Evolutionary conservation across 2,329 filamentous ascomycete species (phyloP), one percentile per base, ranked within the genome.

Genomic region (Colletotrichum eremochloae): DNA sequence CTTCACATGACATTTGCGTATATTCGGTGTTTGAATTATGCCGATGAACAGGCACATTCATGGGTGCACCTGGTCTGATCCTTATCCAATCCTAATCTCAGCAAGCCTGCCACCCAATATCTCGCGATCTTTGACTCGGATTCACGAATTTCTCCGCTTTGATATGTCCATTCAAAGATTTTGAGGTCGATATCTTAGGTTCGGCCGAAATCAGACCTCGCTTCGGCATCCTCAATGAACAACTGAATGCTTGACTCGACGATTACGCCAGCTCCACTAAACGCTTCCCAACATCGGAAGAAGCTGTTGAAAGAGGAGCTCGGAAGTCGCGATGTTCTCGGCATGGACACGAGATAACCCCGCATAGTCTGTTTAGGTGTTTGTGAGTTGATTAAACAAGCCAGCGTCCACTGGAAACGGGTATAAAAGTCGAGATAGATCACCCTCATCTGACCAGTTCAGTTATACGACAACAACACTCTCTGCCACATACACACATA

Each of bases 1-100:
- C 12, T 46, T 31, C 33, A 46, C 36, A n/a, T 31, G n/a, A 57
- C 20, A 64, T 42, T 63, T 71, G 64, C 68, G 57, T 52, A 31
- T 31, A 29, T 48, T 14, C 5, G 15, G 53, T 62, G 42, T 52
- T 58, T 68, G 40, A 1, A 3, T 31, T n/a, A 3, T 52, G 8
- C 14, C 11, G 4, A 12, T 38, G 15, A 52, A 7, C 42, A 8
- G 1, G 20, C 8, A 48, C 1, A 36, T 58, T 58, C 42, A 48
- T 71, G 50, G 56, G 42, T 63, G 2, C 40, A 44, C 57, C 48
- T 44, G 31, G 18, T 11, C 64, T 52, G 42, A 31, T 12, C 20
- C 6, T 5, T 4, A 33, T 68, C 57, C 50, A 61, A 55, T 52
- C n/a, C 33, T 29, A 40, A 24, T 36, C 14, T 15, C 36, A 12